These are phyloP conservation scores for Neofusicoccum umdonicola DNA, from an alignment of 2,329 filamentous ascomycete genomes.

Conservation along the genomic window DNA sequence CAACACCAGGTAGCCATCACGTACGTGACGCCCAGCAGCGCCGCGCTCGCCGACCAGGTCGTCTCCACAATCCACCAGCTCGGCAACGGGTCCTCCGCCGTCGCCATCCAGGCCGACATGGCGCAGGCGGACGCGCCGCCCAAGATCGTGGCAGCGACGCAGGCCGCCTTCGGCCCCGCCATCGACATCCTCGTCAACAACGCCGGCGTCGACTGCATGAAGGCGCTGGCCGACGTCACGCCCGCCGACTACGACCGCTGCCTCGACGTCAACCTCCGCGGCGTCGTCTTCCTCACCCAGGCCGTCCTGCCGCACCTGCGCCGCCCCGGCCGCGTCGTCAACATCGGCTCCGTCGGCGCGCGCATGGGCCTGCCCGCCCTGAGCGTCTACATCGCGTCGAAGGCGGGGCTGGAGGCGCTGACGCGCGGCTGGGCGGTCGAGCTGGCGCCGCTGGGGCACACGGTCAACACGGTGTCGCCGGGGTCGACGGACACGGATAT, in stretches of 20 bases:
- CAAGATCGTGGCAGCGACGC: constrained; percentile 37
- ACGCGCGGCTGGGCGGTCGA: not conserved
- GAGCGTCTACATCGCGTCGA: constrained; percentile 3
- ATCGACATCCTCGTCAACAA: constrained; percentile 18
- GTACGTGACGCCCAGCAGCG: not conserved
- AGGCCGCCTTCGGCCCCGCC: constrained; percentile 17
- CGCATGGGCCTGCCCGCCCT: not conserved
- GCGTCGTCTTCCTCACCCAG: not conserved
- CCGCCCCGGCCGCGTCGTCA: not conserved
- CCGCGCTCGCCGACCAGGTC: not conserved
- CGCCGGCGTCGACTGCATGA: not conserved
- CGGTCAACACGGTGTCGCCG: no score
- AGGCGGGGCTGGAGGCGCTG: constrained; percentile 7
- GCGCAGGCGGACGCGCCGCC: constrained; percentile 30
- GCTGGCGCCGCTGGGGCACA: not conserved
- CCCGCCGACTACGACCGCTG: not conserved
- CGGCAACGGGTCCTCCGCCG: constrained; percentile 4
- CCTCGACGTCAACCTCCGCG: not conserved
- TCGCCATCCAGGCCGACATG: constrained; percentile 39
- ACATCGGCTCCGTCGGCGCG: not conserved
- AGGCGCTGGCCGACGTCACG: not conserved
- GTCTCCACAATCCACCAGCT: constrained; percentile 15
- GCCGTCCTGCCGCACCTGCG: constrained; percentile 5
- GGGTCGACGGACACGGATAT: no score
- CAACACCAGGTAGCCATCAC: not conserved